phyloP scores from a whole-genome alignment of 495 filamentous ascomycete genomes.

The Aspergillus mulundensis region DNA sequence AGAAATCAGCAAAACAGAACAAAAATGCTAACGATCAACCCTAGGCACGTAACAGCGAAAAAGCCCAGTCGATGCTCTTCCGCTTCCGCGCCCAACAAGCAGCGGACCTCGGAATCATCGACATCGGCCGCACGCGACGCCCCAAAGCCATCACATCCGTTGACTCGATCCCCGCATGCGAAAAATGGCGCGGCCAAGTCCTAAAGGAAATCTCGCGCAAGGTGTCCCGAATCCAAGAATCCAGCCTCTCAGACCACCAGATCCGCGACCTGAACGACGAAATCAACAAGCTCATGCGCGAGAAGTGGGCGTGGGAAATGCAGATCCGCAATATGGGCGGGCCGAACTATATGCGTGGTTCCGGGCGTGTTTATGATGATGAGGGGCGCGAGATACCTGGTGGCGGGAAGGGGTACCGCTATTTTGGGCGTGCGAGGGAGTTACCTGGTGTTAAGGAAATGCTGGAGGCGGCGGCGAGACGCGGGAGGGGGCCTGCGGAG shows the following conservation, averaged over 20 bases:
- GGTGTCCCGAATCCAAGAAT: slow-evolving; percentile 90
- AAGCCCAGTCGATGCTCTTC: slow-evolving; percentile 99
- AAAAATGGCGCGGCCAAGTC: slow-evolving; percentile 98
- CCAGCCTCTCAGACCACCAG: slow-evolving; percentile 85
- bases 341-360: slow-evolving; percentile 95
- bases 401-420: slow-evolving; percentile 83
- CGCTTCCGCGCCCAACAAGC: slow-evolving; percentile 98
- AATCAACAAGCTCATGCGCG: slow-evolving; percentile 97
- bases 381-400: slow-evolving; percentile 88
- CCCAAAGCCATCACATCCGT: slow-evolving; percentile 86
- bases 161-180: slow-evolving; percentile 77
- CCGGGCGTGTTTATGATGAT: slow-evolving; percentile 82
- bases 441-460: slow-evolving; percentile 95
- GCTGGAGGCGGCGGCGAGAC: slow-evolving; percentile 69
- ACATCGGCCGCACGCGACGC: slow-evolving; percentile 82
- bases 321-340: slow-evolving; percentile 92
- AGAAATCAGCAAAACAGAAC: not conserved
- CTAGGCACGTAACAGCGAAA: slow-evolving; percentile 84
- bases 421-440: slow-evolving; percentile 88
- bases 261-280: slow-evolving; percentile 98
- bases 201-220: slow-evolving; percentile 97
- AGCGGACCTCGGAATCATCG: slow-evolving; percentile 92
- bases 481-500: slow-evolving; percentile 53
- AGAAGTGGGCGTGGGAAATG: slow-evolving; percentile 98
- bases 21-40: slow-evolving; percentile 13